Evolutionary conservation across 179 eudicot genomes (phyloP).

Genomic region (Corrigiola litoralis): DNA sequence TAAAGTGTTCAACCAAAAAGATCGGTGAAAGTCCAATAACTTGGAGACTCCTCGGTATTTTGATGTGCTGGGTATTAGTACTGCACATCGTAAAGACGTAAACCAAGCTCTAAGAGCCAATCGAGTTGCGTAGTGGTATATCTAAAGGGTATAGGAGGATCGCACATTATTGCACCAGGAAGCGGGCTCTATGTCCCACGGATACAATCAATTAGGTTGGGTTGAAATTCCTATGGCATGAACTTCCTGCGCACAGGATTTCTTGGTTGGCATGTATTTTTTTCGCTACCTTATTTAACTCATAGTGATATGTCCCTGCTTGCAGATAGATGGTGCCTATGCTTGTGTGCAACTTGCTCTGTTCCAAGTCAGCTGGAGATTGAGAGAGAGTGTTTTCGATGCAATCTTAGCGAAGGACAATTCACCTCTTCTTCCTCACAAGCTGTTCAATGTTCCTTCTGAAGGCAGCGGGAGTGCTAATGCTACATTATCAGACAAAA

Average conservation of each 20-base stretch:
- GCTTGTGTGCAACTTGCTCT: slow-evolving; percentile 34
- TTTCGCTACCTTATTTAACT: neutral
- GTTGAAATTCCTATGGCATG: too few relatives aligned
- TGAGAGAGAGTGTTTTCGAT: slow-evolving; percentile 25
- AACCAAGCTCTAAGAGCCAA: too few relatives aligned
- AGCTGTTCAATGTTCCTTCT: slow-evolving; percentile 9
- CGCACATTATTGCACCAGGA: too few relatives aligned
- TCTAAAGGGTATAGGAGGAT: too few relatives aligned
- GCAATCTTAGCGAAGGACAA: slow-evolving; percentile 4
- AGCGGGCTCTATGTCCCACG: too few relatives aligned
- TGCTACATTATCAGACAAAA: slow-evolving; percentile 15
- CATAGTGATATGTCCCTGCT: slow-evolving; percentile 11
- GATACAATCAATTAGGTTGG: too few relatives aligned
- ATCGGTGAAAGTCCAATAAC: too few relatives aligned
- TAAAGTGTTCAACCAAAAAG: too few relatives aligned
- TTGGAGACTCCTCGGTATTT: too few relatives aligned
- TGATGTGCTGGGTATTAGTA: too few relatives aligned
- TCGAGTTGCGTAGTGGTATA: too few relatives aligned
- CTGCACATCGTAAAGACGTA: too few relatives aligned
- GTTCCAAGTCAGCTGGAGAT: slow-evolving; percentile 26
- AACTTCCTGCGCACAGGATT: neutral
- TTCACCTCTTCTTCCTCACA: slow-evolving; percentile 19
- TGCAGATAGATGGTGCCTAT: slow-evolving; percentile 38
- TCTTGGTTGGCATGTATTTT: neutral
- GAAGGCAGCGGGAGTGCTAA: slow-evolving; percentile 7